Evolutionary conservation across 805 yeast genomes (phyloP), one percentile per base, ranked within the genome.

Genomic region (Barnettozyma sp.): DNA sequence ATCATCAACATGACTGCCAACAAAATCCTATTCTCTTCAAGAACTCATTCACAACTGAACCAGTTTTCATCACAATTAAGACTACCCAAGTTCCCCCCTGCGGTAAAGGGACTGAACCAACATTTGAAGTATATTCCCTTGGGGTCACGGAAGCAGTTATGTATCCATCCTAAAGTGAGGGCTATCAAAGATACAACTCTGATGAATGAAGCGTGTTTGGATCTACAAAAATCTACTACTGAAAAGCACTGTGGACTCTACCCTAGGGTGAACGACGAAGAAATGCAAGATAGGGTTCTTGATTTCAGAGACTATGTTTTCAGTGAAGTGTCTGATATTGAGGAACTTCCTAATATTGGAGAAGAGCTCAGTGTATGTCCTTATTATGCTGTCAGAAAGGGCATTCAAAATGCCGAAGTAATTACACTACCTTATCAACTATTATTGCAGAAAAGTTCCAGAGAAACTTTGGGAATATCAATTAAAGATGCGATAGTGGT

Each of bases 41-140:
- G 97, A 56, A 88, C 97, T 0, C 97, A 88, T 51, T 84, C 96
- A 0, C 97, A 88, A 54, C 62, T 88, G 30, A 66, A 67, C 24
- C 97, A 88, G 52, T 83, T 88, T 50, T 73, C 86, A 0, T 70
- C 73, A 12, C 96, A 90, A 47, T 58, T 88, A 25, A 54, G 65
- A 29, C 50, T 81, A 17, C 75, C 94, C 0, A 43, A 59, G 0
- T 79, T 85, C 38, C 80, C 82, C 3, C 70, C 94, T 0, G 71
- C 87, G 0, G 63, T 77, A 37, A 59, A 48, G 12, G 62, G 56
- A 11, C 37, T 46, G 36, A 41, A 48, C 1, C 92, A 82, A 54
- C 64, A 74, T 32, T 62, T 73, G 5, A 83, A 85, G 49, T 82
- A 73, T 46, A 48, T 82, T 6, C 80, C 96, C 0, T 49, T 88